Base-by-base conservation (phyloP, 2,329 filamentous ascomycete species). In the Aspergillus sp. region DNA sequence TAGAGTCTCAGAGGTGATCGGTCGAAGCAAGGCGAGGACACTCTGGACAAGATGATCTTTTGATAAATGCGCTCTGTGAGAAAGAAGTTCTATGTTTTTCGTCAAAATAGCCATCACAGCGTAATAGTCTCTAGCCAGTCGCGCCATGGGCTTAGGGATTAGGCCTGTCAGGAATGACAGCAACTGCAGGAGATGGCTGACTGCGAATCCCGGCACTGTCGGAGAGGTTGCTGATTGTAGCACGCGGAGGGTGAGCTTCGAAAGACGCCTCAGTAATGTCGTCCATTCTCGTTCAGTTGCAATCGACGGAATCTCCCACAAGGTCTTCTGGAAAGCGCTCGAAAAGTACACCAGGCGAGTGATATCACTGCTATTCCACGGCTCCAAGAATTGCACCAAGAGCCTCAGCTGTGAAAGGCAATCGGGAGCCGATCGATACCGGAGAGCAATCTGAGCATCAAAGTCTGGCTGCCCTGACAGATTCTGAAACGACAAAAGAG, bases 301-400 rank as follows among this genome's bases (percentile, higher is more conserved):
- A 28, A 67, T 64, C 2, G 65, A 62, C n/a, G 62, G 59, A 6
- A 64, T 56, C 33, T 62, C 58, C 34, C 61, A 58, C 41, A 69
- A 50, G 3, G 67, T 71, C 45, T 58, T 58, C 43, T 68, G 60
- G 31, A 74, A 66, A 10, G 65, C 65, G 47, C 62, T 57, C 12
- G 64, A 66, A 49, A 74, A 73, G 45, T 69, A 71, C n/a, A 65
- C 56, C 38, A 74, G 53, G n/a, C 71, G 65, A 32, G 59, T 47
- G 12, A 65, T 52, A 49, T 72, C 70, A 39, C 60, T 59, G 27
- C 57, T 56, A 34, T 67, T 63, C 40, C 58, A 74, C 9, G 85
- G 62, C 40, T 78, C 75, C 47, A 87, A 76, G 50, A 85, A 84
- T 54, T 86, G 81, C 10, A 85, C 77, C 27, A 89, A 67, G 27